Evolutionary conservation across 2,329 filamentous ascomycete genomes (phyloP), one percentile per base, ranked within the genome.

Genomic region (Colletotrichum neosansevieriae): DNA sequence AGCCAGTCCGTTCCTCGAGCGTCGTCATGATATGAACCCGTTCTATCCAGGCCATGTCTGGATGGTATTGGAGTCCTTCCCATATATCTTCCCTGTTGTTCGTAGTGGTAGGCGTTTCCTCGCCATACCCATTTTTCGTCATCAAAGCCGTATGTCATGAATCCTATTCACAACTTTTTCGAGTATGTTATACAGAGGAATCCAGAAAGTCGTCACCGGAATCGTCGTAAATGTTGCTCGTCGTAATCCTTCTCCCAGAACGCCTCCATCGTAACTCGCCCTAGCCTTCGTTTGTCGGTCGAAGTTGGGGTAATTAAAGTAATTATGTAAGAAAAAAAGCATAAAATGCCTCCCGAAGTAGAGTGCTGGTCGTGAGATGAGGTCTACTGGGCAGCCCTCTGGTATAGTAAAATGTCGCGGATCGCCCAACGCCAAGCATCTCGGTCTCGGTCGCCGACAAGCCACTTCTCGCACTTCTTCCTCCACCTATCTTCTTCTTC

Each of bases 401-500:
- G 68, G 53, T 81, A 81, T 57, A 84, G 80, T 72, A 91, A 81
- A 72, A 87, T 85, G 72, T 90, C 87, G 67, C 88, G 84, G 66
- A 91, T 92, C 56, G 89, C 89, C 94, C 94, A 97, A 79, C 91
- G 88, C 93, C 92, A 94, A 60, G 86, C 83, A 71, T 86, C 86
- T 73, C 85, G 84, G 70, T 88, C 84, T 66, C 85, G 81, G 36
- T 82, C 79, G 58, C 86, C 85, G 71, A 85, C 81, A 71, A 95
- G 88, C 96, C 96, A 99, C 75, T 88, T 90, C 76, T 92, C 91
- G 73, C 95, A 95, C 81, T 94, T 95, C 78, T 91, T 90, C 73
- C 91, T 87, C 96, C 96, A 99, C 70, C 93, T 87, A 54, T 93
- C 91, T 81, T 99, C 96, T 80, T 99, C 96, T 75, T 95, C 94